Percentiles rank a stretch among this genome's conserved stretches.
These are phyloP conservation scores for Pythium utonaiense DNA, from an alignment of 352 stramenopile genomes.

Conservation along the genomic window DNA sequence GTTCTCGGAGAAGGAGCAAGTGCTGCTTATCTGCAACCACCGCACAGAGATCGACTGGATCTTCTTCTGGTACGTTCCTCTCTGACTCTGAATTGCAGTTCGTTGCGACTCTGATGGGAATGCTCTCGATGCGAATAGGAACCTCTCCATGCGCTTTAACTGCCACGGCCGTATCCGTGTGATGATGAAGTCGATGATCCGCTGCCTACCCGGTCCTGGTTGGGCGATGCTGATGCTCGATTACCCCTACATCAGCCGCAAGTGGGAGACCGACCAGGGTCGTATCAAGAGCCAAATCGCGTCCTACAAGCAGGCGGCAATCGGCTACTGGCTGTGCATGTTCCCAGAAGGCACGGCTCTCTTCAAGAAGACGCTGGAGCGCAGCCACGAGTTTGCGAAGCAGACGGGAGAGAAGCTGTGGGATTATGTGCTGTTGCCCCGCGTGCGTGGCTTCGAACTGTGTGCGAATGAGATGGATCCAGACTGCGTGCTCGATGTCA, in stretches of 20 bases:
- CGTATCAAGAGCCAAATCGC: constrained; percentile 43
- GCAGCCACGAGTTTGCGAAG: constrained; percentile 56
- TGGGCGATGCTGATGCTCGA: constrained; percentile 69
- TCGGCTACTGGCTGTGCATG: constrained; percentile 66
- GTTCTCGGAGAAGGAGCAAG: constrained; percentile 41
- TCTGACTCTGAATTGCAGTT: no score
- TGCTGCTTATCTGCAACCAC: constrained; percentile 74
- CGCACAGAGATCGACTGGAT: constrained; percentile 82
- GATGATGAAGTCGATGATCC: constrained; percentile 77
- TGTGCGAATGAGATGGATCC: constrained; percentile 63
- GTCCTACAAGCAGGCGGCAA: constrained; percentile 46
- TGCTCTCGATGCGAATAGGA: no score
- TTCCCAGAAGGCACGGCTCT: constrained; percentile 77
- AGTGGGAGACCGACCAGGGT: constrained; percentile 61
- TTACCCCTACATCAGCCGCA: constrained; percentile 70
- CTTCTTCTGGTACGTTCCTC: constrained; percentile 55
- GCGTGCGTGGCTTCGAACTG: constrained; percentile 63
- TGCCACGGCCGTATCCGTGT: constrained; percentile 70
- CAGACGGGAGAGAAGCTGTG: constrained; percentile 40
- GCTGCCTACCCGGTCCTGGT: constrained; percentile 51
- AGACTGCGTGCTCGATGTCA: constrained; percentile 70
- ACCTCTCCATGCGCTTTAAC: constrained; percentile 53
- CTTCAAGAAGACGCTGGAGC: constrained; percentile 61
- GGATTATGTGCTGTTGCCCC: constrained; percentile 68
- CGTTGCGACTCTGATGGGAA: no score